Conservation (phyloP, 768 basidiomycete species). For the Coprinopsis strossmayeri region DNA sequence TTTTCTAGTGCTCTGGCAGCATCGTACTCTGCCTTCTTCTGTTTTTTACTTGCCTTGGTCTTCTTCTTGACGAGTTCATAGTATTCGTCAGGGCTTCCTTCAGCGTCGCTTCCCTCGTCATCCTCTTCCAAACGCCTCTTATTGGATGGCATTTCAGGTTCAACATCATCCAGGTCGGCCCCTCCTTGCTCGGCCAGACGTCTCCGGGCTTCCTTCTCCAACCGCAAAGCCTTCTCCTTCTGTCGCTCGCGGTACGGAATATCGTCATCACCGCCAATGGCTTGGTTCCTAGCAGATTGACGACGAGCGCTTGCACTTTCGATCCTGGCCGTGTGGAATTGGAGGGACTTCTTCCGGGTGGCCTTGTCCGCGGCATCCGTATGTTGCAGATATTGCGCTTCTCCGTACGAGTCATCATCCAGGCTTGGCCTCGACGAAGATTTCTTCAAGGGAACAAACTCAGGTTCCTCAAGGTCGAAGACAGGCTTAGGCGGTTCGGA, state of each 20-base stretch:
- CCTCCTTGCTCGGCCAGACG: conserved; percentile 47
- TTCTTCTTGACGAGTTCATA: conserved; percentile 84
- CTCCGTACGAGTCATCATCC: conserved; percentile 62
- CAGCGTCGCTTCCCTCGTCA: conserved; percentile 32
- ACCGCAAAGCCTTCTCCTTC: conserved; percentile 52
- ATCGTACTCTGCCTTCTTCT: conserved; percentile 81
- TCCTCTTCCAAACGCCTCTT: conserved; percentile 31
- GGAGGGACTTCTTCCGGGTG: conserved; percentile 73
- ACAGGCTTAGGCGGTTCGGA: conserved; percentile 27
- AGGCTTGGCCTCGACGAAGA: conserved; percentile 19
- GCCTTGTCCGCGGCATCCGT: conserved; percentile 81
- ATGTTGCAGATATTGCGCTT: conserved; percentile 57
- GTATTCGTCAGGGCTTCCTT: conserved; percentile 64
- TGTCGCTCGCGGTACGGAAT: conserved; percentile 79
- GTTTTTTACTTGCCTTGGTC: conserved; percentile 64
- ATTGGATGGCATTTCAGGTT: conserved; percentile 32
- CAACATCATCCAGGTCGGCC: conserved; percentile 59
- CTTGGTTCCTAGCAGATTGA: conserved; percentile 61
- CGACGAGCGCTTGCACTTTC: conserved; percentile 74
- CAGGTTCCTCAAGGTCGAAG: conserved; percentile 80
- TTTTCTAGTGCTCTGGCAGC: conserved; percentile 45
- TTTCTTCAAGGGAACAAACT: conserved; percentile 40
- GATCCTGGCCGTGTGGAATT: conserved; percentile 92
- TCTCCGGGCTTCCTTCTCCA: conserved; percentile 47
- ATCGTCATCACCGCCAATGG: conserved; percentile 90